phyloP scores from a whole-genome alignment of 225 moss, liverwort and hornwort genomes.

The Climacium dendroides region DNA sequence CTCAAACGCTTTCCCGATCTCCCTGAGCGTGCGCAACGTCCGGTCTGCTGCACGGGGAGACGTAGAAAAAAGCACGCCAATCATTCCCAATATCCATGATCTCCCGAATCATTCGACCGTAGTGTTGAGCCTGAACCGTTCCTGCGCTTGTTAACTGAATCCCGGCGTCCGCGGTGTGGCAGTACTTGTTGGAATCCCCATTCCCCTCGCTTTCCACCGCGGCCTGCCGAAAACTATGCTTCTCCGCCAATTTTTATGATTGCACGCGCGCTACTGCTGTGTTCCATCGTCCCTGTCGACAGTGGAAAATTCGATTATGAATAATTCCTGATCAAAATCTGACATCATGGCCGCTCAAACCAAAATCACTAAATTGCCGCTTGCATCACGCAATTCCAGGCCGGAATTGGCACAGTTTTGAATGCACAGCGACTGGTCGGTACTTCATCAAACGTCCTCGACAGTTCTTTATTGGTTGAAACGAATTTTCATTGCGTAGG shows the following conservation, averaged over 20 bases:
- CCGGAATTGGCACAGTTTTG: background rate
- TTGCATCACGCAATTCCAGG: background rate
- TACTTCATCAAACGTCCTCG: background rate
- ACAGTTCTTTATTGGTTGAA: background rate
- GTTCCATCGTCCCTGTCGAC: background rate
- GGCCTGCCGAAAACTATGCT: background rate
- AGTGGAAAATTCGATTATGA: background rate
- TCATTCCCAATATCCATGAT: background rate
- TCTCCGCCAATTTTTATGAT: background rate
- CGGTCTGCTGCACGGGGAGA: background rate
- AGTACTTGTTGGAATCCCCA: background rate
- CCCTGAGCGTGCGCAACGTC: conserved; percentile 7
- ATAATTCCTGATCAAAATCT: background rate
- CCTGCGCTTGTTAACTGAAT: background rate
- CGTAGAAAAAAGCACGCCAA: background rate
- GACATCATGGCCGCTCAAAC: background rate
- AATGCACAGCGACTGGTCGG: background rate
- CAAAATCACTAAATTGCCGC: background rate
- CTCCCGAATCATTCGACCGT: background rate
- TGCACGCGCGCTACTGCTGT: background rate
- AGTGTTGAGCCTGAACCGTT: background rate
- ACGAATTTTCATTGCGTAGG: background rate
- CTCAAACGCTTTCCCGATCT: background rate
- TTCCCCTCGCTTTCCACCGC: conserved; percentile 1
- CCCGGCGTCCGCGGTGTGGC: conserved; percentile 3